Evolutionary conservation across 1,284 basidiomycete genomes (phyloP).

Genomic region (Sphaerobolus stellatus): DNA sequence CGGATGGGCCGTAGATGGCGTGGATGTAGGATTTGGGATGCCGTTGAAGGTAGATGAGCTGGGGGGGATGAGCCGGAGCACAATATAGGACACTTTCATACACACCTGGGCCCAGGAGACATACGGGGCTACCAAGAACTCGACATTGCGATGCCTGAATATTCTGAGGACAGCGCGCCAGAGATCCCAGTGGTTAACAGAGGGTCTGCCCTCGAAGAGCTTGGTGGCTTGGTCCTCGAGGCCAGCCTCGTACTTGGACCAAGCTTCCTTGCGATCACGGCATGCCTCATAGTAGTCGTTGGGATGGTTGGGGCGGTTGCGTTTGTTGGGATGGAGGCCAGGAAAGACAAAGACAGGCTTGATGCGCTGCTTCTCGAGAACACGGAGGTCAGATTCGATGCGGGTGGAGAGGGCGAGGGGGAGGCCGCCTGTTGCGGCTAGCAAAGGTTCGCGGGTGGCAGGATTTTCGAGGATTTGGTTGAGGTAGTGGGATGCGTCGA

Average conservation of each 20-base stretch:
- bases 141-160: slow-evolving; percentile 93
- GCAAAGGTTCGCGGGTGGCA: slow-evolving; percentile 80
- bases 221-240: slow-evolving; percentile 85
- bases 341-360: slow-evolving; percentile 98
- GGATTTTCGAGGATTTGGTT: slow-evolving; percentile 76
- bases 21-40: slow-evolving; percentile 95
- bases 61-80: slow-evolving; percentile 15
- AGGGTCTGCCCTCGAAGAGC: slow-evolving; percentile 73
- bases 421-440: slow-evolving; percentile 91
- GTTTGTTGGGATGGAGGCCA: slow-evolving; percentile 73
- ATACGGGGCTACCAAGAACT: slow-evolving; percentile 96
- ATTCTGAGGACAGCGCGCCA: slow-evolving; percentile 91
- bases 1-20: slow-evolving; percentile 89
- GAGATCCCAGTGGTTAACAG: slow-evolving; percentile 79
- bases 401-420: slow-evolving; percentile 83
- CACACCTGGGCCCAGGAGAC: slow-evolving; percentile 89
- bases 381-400: slow-evolving; percentile 89
- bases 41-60: slow-evolving; percentile 93
- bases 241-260: slow-evolving; percentile 87
- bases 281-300: slow-evolving; percentile 72
- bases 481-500: slow-evolving; percentile 94
- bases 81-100: slow-evolving; percentile 17
- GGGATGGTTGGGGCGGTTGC: slow-evolving; percentile 53
- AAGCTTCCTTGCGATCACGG: slow-evolving; percentile 77
- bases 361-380: slow-evolving; percentile 87